A percentile compares a stretch with the other conserved stretches of the same genome.
Evolutionary conservation across 306 rosid genomes (phyloP).

Genomic region (Quercus ilex): DNA sequence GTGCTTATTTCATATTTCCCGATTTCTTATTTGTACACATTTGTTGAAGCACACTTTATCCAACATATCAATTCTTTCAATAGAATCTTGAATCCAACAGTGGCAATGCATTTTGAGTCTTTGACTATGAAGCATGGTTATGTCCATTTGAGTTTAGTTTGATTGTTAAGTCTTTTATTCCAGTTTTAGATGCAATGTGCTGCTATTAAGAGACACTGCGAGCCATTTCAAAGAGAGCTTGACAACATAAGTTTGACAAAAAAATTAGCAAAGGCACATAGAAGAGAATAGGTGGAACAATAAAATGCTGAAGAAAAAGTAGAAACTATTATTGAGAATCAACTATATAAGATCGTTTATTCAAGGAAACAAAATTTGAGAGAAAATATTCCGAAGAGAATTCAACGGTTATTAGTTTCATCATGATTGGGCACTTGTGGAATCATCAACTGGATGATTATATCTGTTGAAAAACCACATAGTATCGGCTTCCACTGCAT

Average conservation of each 20-base stretch:
- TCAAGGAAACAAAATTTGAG: background rate
- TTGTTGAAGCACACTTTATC: no score
- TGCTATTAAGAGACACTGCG: no score
- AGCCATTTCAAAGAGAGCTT: background rate
- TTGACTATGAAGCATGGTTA: no score
- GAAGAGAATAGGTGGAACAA: background rate
- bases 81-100: no score
- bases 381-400: background rate
- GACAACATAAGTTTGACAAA: background rate
- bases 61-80: no score
- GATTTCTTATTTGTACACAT: no score
- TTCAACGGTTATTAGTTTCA: background rate
- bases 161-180: no score
- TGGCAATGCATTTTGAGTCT: no score
- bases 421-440: conserved; percentile 14
- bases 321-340: background rate
- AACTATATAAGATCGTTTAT: background rate
- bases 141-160: no score
- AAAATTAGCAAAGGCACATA: background rate
- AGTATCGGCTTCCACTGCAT: conserved; percentile 50
- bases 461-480: conserved; percentile 50
- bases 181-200: no score
- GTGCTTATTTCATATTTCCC: no score
- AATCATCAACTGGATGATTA: conserved; percentile 36
- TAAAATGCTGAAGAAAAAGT: background rate